phyloP scores from a whole-genome alignment of 2,329 filamentous ascomycete species.

The Trichothecium sympodiale region DNA sequence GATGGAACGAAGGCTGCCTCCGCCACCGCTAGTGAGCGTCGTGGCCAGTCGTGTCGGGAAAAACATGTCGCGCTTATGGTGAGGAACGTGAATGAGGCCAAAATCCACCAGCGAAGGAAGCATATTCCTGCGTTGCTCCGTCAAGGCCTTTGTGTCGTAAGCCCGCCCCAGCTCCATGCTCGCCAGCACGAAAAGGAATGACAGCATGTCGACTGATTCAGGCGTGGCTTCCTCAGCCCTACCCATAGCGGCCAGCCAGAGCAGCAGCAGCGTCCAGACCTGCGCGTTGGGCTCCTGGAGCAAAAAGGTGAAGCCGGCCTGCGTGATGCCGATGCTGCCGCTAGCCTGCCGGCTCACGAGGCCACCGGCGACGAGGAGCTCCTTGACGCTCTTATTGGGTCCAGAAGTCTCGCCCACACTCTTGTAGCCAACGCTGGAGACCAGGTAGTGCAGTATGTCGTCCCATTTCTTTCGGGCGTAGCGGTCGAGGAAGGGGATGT shows the following conservation, averaged over 20 bases:
- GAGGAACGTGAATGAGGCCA: constrained; percentile 72
- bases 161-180: constrained; percentile 84
- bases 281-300: constrained; percentile 93
- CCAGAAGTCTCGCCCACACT: constrained; percentile 33
- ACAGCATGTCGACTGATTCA: constrained; percentile 87
- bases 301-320: constrained; percentile 88
- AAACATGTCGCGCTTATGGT: constrained; percentile 48
- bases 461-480: constrained; percentile 91
- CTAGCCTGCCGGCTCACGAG: constrained; percentile 59
- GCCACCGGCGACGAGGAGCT: constrained; percentile 67
- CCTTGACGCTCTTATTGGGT: constrained; percentile 70
- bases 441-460: constrained; percentile 89
- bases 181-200: constrained; percentile 91
- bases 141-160: constrained; percentile 78
- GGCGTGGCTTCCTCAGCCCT: constrained; percentile 47
- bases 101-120: constrained; percentile 86
- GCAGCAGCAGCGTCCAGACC: constrained; percentile 88
- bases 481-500: constrained; percentile 64
- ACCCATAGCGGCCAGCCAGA: constrained; percentile 82
- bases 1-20: constrained; percentile 57
- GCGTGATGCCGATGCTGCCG: constrained; percentile 70
- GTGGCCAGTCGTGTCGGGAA: constrained; percentile 92
- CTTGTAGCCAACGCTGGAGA: constrained; percentile 57
- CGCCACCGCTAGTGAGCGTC: constrained; percentile 77
- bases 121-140: constrained; percentile 74